These are phyloP conservation scores for Globisporangium solare DNA, from an alignment of 352 stramenopile genomes.

Conservation along the genomic window DNA sequence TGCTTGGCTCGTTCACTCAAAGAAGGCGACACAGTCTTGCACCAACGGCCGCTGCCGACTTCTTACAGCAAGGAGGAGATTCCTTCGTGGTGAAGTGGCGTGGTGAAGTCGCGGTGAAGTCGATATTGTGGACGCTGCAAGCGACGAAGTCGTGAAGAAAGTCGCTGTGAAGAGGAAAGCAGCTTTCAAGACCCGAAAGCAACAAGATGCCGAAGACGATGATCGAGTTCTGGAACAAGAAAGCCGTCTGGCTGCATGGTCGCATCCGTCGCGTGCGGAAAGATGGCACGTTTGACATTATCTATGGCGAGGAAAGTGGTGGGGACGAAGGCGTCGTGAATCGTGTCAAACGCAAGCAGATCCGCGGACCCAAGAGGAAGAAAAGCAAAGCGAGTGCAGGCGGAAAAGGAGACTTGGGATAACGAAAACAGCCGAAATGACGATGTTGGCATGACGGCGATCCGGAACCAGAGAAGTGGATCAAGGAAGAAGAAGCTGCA, in stretches of 20 bases:
- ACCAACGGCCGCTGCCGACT: conserved; percentile 2
- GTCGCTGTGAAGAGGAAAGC: conserved; percentile 17
- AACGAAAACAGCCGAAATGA: conserved; percentile 6
- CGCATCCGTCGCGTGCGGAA: conserved; percentile 27
- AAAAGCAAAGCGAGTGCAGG: conserved; percentile 7
- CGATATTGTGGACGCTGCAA: conserved; percentile 32
- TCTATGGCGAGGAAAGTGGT: conserved; percentile 34
- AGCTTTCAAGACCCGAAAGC: conserved; percentile 8
- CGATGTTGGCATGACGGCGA: conserved; percentile 15
- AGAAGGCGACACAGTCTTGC: conserved; percentile 23
- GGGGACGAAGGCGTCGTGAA: conserved; percentile 27
- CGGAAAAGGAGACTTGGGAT: conserved; percentile 2
- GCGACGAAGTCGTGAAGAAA: conserved; percentile 26
- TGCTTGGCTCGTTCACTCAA: conserved; percentile 3
- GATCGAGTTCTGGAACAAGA: conserved; percentile 39
- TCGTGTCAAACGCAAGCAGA: conserved; percentile 23
- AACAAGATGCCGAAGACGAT: conserved; percentile 10
- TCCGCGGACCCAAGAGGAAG: conserved; percentile 16
- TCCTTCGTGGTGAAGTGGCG: conserved; percentile 26
- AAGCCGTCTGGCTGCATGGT: conserved; percentile 29
- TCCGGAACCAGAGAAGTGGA: conserved; percentile 21
- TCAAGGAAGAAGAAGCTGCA: conserved; percentile 9
- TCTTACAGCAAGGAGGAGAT: conserved; percentile 7
- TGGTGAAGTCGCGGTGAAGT: conserved; percentile 26
- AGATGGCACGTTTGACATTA: conserved; percentile 48